These are phyloP conservation scores for Clavispora phyllophila DNA, from an alignment of 805 yeast species.

Conservation along the genomic window DNA sequence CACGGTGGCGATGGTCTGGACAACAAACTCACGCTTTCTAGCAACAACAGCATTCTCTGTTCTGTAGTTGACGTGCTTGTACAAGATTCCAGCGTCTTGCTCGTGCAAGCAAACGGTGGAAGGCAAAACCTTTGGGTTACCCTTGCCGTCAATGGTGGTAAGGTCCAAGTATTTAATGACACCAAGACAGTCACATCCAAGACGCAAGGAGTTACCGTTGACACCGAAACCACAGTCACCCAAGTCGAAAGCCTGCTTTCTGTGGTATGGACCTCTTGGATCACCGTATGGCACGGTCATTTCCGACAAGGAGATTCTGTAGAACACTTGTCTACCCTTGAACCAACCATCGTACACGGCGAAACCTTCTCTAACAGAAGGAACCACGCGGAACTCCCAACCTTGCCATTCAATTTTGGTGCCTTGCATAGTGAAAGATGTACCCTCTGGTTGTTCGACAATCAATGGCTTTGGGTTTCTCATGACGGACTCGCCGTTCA, in stretches of 20 bases:
- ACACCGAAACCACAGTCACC: constrained; percentile 84
- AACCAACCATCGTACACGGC: constrained; percentile 67
- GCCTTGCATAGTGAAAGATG: constrained; percentile 58
- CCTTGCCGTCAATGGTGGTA: constrained; percentile 49
- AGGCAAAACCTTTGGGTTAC: constrained; percentile 58
- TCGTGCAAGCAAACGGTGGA: constrained; percentile 78
- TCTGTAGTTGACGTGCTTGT: constrained; percentile 78
- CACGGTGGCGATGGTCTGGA: constrained; percentile 79
- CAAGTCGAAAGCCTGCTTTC: constrained; percentile 83
- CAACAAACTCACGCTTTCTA: constrained; percentile 72
- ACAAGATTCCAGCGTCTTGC: constrained; percentile 70
- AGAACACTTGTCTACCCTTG: constrained; percentile 71
- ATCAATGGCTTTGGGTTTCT: constrained; percentile 68
- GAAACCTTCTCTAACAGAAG: constrained; percentile 75
- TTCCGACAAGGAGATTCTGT: constrained; percentile 70
- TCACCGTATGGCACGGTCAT: constrained; percentile 90
- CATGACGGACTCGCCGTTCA: constrained; percentile 45
- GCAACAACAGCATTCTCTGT: constrained; percentile 65
- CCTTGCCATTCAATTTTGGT: constrained; percentile 73
- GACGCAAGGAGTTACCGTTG: constrained; percentile 58
- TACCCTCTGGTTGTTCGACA: constrained; percentile 73
- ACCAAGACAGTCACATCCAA: constrained; percentile 84
- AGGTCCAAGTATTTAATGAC: constrained; percentile 70
- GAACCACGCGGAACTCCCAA: constrained; percentile 71
- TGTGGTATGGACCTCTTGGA: constrained; percentile 76